A percentile compares a stretch with the other conserved stretches of the same genome.
These are phyloP conservation scores for Suillus ampliporus DNA, from an alignment of 768 basidiomycete genomes.

Conservation along the genomic window DNA sequence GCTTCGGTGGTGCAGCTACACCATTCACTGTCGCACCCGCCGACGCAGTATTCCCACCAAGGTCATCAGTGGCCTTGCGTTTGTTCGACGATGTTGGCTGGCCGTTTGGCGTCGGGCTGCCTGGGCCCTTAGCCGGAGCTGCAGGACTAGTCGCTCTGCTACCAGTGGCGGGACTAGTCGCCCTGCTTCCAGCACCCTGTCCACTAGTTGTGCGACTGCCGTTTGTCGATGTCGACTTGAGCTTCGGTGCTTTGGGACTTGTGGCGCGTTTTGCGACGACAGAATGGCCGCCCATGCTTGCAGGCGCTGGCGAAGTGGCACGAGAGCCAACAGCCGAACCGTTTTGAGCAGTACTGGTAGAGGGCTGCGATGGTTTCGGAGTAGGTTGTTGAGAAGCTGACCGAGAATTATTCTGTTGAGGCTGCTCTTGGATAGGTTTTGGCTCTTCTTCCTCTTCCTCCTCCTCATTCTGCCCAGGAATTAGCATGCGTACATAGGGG, in stretches of 20 bases:
- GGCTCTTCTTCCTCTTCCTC: constrained; percentile 74
- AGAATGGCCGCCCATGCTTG: constrained; percentile 74
- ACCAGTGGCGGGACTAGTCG: constrained; percentile 53
- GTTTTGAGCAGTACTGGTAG: constrained; percentile 35
- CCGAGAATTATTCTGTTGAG: constrained; percentile 53
- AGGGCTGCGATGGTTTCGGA: constrained; percentile 40
- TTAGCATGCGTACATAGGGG: constrained; percentile 11
- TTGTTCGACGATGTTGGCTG: constrained; percentile 55
- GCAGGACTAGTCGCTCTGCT: constrained; percentile 43
- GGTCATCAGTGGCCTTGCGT: constrained; percentile 59
- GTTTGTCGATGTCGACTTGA: constrained; percentile 46
- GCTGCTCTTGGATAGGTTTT: constrained; percentile 46
- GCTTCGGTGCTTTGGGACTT: constrained; percentile 75
- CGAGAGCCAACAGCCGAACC: constrained; percentile 48
- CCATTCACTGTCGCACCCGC: constrained; percentile 19
- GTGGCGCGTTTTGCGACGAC: constrained; percentile 85
- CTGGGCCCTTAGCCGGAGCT: constrained; percentile 23
- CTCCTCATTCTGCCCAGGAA: constrained; percentile 60
- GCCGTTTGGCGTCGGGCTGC: constrained; percentile 43
- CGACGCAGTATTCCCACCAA: constrained; percentile 18
- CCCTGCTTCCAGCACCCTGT: constrained; percentile 51
- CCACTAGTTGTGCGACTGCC: constrained; percentile 60
- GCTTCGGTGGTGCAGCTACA: constrained; percentile 42
- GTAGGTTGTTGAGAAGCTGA: constrained; percentile 44
- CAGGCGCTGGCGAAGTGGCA: constrained; percentile 56